Base-by-base conservation (phyloP, 805 yeast species). In the Wickerhamiella australiensis region DNA sequence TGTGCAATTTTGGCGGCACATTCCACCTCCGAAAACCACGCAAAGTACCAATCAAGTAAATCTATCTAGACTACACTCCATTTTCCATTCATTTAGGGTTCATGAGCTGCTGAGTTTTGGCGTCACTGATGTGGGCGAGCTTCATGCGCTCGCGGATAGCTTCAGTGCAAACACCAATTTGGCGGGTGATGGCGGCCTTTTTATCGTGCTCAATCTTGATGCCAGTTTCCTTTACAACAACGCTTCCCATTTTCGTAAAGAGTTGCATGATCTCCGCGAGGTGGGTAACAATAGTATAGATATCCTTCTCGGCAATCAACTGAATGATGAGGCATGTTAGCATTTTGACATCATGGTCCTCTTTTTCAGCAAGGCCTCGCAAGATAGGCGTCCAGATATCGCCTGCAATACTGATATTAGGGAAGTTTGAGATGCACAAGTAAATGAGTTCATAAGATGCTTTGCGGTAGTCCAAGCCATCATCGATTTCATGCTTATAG, bases 401-500 rank as follows among this genome's bases (percentile, higher is more conserved):
- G 11, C 54, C 50, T 65, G 59, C 50, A 65, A 47, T 22, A 60
- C 55, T 9, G 54, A 57, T 9, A 54, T 51, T 40, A 55, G 50
- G 11, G 68, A 53, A 3, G 66, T 42, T 57, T 5, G 62, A 60
- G 11, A 68, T 59, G 42, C 82, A 61, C 7, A 84, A 72, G 61
- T 78, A 80, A 25, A 85, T 65, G 20, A 80, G 65, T 59, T 85
- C 94, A 61, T 80, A 82, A 5, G 83, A 71, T 35, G 82, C 73
- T 59, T 82, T 82, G 49, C 95, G 71, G 52, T 78, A 75, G 52
- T 79, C 85, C 36, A 83, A 68, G 0, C 87, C 92, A 55, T 80
- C 81, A 58, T 85, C 95, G 36, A 84, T 75, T 53, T 79, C 78
- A 60, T 84, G 88, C 60, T 83, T 84, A 69, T 82, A 85, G 0